phyloP scores from a whole-genome alignment of 169 alveolate species.

The Plasmodium falciparum region DNA sequence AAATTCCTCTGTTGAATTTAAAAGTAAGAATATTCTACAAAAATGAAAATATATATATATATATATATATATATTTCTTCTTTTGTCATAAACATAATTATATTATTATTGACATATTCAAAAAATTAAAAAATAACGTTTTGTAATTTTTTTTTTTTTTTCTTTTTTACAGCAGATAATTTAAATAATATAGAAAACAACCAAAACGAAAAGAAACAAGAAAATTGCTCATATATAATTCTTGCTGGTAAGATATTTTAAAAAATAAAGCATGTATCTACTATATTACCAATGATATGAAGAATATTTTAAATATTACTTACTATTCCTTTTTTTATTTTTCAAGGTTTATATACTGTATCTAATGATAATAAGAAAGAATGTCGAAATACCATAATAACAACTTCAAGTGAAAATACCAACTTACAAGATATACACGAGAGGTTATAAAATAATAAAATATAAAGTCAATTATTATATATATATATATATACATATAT shows the following conservation, averaged over 20 bases:
- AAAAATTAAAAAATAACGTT: background rate
- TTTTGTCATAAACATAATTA: background rate
- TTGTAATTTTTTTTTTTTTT: background rate
- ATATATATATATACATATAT: background rate
- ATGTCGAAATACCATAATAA: conserved; percentile 35
- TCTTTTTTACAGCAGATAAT: conserved; percentile 18
- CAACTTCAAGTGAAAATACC: conserved; percentile 40
- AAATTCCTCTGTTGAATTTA: conserved; percentile 8
- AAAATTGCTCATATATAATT: conserved; percentile 9
- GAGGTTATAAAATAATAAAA: conserved; percentile 33
- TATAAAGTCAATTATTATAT: background rate
- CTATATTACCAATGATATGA: too few relatives aligned
- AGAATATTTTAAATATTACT: background rate
- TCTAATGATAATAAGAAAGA: conserved; percentile 18
- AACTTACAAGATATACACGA: conserved; percentile 29
- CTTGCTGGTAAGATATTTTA: conserved; percentile 55
- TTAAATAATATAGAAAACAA: conserved; percentile 13
- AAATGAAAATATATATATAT: background rate
- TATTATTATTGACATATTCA: too few relatives aligned
- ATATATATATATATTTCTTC: background rate
- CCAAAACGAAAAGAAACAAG: background rate
- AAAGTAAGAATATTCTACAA: conserved; percentile 19
- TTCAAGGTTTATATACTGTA: conserved; percentile 29
- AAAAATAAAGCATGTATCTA: background rate
- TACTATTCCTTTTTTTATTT: background rate